Evolutionary conservation across 371 early-diverging fungal genomes (phyloP), one percentile per base, ranked within the genome.

Genomic region (Mortierella sp.): DNA sequence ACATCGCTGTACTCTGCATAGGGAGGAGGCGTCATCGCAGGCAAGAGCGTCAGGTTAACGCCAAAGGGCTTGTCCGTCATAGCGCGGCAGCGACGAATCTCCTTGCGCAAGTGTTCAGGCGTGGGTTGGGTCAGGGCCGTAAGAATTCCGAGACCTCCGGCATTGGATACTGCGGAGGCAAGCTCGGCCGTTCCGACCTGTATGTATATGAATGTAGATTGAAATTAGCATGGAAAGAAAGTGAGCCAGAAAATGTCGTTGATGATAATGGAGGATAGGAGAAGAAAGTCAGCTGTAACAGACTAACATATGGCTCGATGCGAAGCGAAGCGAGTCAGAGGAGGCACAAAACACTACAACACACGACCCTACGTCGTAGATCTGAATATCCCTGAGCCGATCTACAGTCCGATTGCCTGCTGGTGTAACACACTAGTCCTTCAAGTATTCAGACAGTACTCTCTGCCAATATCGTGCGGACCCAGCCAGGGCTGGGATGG

Each of bases 61-160:
- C 92, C 93, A 60, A 93, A 93, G 7, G 92, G 92, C 50, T 90
- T 90, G 60, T 80, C 78, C 19, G 93, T 92, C 91, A 92, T 88
- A 47, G 72, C 83, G 41, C 92, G 84, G 84, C 90, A 90, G 27
- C 91, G 88, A 50, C 81, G 83, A 58, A 93, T 92, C 71, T 92
- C 93, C 6, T 78, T 71, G 64, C 90, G 87, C 34, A 93, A 80
- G 34, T 83, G 89, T 52, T 91, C 92, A n/a, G 93, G 93, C n/a
- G 93, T 92, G 43, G 93, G 93, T 67, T 93, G 92, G 14, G 93
- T 92, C 76, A 75, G 56, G 11, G 69, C 76, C 15, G 76, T 75
- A 48, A 67, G 82, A 76, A 58, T 71, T 61, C 83, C 83, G 49
- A 87, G 81, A 62, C 83, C 89, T 23, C 89, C 84, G 21, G 76